Conservation (phyloP, 192 early-diverging fungal species). For the Rhizoclosmatium sp. region DNA sequence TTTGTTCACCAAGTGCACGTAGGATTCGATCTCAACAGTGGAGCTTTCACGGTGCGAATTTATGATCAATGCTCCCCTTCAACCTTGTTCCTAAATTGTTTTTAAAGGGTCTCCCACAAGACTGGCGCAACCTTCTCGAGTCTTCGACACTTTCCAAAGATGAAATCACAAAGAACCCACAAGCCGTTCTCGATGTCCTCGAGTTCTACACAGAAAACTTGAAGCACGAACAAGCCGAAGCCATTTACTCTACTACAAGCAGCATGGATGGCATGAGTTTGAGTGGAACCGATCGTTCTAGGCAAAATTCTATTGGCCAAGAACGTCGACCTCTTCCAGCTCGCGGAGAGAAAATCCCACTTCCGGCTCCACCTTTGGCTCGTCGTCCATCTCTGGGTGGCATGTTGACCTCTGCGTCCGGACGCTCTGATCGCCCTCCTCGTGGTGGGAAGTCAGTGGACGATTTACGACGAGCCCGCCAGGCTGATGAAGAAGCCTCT, state of each 20-base stretch:
- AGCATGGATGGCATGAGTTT: conserved; percentile 12
- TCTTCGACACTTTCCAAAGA: conserved; percentile 95
- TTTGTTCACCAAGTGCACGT: conserved; percentile 87
- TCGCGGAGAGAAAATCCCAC: neutral
- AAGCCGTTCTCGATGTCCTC: conserved; percentile 96
- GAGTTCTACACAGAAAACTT: conserved; percentile 95
- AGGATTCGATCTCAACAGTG: conserved; percentile 59
- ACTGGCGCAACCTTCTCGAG: conserved; percentile 94
- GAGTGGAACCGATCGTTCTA: neutral
- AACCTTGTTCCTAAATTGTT: conserved; percentile 4
- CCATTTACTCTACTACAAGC: conserved; percentile 18
- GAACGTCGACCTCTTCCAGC: conserved; percentile 14
- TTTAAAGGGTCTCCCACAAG: conserved; percentile 84
- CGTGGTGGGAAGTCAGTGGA: conserved; percentile 6
- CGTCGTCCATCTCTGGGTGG: conserved; percentile 3
- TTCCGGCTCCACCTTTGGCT: neutral
- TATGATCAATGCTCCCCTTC: neutral
- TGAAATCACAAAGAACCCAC: conserved; percentile 97
- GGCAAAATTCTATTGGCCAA: neutral
- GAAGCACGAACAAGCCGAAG: conserved; percentile 46
- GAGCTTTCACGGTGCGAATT: conserved; percentile 54
- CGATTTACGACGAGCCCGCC: neutral
- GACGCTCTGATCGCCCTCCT: neutral
- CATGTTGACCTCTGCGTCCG: neutral
- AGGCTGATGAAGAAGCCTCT: neutral